Evolutionary conservation across 768 basidiomycete genomes (phyloP).

Genomic region (Phallus indusiatus): DNA sequence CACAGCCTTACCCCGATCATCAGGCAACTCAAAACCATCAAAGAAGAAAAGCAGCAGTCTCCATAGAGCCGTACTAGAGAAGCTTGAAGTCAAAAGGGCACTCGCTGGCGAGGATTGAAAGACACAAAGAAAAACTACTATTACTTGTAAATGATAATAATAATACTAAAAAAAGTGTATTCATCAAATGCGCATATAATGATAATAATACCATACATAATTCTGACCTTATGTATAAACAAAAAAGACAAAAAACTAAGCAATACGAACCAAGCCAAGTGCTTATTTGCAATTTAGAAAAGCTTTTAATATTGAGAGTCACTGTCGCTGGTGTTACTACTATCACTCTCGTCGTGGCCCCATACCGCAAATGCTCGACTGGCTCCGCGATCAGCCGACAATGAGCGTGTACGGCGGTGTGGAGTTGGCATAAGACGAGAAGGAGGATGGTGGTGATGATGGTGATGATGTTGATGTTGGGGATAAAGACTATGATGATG

Average conservation of each 20-base stretch:
- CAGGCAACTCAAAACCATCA: slow-evolving; percentile 5
- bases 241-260: neutral
- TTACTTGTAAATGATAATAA: too few relatives aligned
- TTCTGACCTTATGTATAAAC: neutral
- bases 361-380: slow-evolving; percentile 70
- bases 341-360: slow-evolving; percentile 86
- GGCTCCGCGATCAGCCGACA: slow-evolving; percentile 17
- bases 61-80: slow-evolving; percentile 67
- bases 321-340: slow-evolving; percentile 71
- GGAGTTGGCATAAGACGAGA: slow-evolving; percentile 1
- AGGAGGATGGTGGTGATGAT: slow-evolving; percentile 8
- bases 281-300: neutral
- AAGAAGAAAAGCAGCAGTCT: slow-evolving; percentile 48
- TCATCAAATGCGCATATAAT: too few relatives aligned
- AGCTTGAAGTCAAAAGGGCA: slow-evolving; percentile 64
- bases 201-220: neutral
- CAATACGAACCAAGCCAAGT: neutral
- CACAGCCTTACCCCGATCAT: slow-evolving; percentile 4
- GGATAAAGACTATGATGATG: slow-evolving; percentile 9
- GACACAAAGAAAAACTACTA: neutral
- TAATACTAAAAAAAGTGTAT: too few relatives aligned
- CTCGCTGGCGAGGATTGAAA: slow-evolving; percentile 5
- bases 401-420: slow-evolving; percentile 11
- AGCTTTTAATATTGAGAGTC: slow-evolving; percentile 24
- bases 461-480: slow-evolving; percentile 11